These are phyloP conservation scores for Allantophomopsis lycopodina DNA, from an alignment of 2,329 filamentous ascomycete species.

Conservation along the genomic window DNA sequence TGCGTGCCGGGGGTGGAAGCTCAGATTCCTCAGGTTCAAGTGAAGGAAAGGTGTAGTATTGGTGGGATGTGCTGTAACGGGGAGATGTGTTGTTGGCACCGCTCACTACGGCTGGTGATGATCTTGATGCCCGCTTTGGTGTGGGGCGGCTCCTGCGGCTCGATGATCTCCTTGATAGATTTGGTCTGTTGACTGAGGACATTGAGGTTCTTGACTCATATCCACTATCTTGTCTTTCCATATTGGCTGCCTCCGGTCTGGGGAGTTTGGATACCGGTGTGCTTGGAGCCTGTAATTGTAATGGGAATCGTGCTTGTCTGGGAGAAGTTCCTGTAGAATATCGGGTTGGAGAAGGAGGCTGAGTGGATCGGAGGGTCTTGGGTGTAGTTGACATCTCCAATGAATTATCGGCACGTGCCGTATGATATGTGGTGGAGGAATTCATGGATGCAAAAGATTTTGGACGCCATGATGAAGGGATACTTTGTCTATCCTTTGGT, in stretches of 20 bases:
- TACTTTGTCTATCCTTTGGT: too few relatives aligned
- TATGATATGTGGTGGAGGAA: too few relatives aligned
- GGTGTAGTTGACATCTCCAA: too few relatives aligned
- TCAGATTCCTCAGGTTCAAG: conserved; percentile 1
- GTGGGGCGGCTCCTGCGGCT: conserved; percentile 7
- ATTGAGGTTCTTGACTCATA: conserved; percentile 7
- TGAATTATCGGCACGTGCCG: too few relatives aligned
- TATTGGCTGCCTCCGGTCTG: conserved; percentile 6
- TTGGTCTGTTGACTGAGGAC: background rate
- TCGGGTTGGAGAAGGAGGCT: too few relatives aligned
- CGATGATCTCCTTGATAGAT: background rate
- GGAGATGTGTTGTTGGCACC: background rate
- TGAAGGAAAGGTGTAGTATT: conserved; percentile 18
- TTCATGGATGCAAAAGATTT: too few relatives aligned
- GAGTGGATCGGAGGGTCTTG: too few relatives aligned
- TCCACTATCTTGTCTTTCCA: conserved; percentile 16
- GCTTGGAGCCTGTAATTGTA: too few relatives aligned
- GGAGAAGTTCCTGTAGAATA: too few relatives aligned
- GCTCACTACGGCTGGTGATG: conserved; percentile 2
- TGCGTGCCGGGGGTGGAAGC: background rate
- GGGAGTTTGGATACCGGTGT: too few relatives aligned
- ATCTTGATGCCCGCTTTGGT: conserved; percentile 8
- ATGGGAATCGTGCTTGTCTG: too few relatives aligned
- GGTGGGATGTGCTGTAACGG: conserved; percentile 4
- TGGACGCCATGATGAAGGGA: too few relatives aligned